Evolutionary conservation across 164 flowering plant genomes (phyloP).

Genomic region (Amborella trichopoda): DNA sequence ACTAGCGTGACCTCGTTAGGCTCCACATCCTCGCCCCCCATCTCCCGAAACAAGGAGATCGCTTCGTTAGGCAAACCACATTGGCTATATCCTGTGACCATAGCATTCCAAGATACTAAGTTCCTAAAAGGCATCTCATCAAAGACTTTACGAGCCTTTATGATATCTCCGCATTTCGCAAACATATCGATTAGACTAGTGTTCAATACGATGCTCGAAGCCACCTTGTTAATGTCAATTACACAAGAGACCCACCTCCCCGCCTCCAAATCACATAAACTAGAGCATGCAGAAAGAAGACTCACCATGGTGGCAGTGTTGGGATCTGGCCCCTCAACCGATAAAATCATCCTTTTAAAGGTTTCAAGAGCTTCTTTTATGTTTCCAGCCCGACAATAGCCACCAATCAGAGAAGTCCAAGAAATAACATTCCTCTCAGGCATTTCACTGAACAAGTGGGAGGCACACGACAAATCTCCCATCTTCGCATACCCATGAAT

Average conservation of each 20-base stretch:
- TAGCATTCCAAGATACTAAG: conserved; percentile 28
- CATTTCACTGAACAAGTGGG: conserved; percentile 20
- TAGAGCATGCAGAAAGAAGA: conserved; percentile 23
- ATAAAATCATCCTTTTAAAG: conserved; percentile 25
- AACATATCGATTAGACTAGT: conserved; percentile 26
- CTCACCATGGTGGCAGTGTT: conserved; percentile 26
- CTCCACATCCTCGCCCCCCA: conserved; percentile 10
- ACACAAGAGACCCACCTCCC: conserved; percentile 24
- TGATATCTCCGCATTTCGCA: conserved; percentile 19
- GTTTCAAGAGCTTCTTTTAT: conserved; percentile 16
- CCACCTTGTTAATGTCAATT: conserved; percentile 21
- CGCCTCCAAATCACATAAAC: conserved; percentile 9
- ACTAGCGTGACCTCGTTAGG: conserved; percentile 33
- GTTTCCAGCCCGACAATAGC: conserved; percentile 20
- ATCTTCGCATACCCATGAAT: conserved; percentile 14
- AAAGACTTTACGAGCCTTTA: conserved; percentile 17
- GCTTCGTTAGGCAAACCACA: conserved; percentile 17
- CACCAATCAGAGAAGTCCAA: conserved; percentile 30
- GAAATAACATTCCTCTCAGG: conserved; percentile 22
- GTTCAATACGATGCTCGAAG: conserved; percentile 12
- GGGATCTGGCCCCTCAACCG: conserved; percentile 15
- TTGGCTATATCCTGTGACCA: conserved; percentile 27
- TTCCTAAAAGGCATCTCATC: conserved; percentile 13
- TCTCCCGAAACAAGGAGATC: conserved; percentile 14
- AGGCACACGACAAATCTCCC: conserved; percentile 15